These are phyloP conservation scores for Trichoderma lentiforme DNA, from an alignment of 2,329 filamentous ascomycete species.

Conservation along the genomic window DNA sequence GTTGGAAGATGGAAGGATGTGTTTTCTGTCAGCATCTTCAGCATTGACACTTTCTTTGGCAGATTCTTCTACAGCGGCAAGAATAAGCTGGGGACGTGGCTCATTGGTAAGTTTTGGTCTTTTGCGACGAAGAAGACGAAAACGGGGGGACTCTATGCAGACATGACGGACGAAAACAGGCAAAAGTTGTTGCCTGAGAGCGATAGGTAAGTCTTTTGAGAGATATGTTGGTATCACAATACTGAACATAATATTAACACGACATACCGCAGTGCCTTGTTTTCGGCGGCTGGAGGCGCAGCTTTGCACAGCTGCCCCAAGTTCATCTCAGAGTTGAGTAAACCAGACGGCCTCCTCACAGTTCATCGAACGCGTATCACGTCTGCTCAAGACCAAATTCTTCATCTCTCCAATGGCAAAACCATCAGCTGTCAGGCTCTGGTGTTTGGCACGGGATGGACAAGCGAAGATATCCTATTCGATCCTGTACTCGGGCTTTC, in stretches of 20 bases:
- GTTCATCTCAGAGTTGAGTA: not conserved
- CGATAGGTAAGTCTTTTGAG: not conserved
- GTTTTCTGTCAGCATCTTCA: slow-evolving; percentile 4
- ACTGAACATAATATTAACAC: not conserved
- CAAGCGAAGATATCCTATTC: not conserved
- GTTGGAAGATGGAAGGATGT: slow-evolving; percentile 4
- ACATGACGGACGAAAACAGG: not conserved
- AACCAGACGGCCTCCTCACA: not conserved
- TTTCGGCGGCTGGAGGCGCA: not conserved
- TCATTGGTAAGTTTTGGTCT: not conserved
- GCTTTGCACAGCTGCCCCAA: slow-evolving; percentile 6
- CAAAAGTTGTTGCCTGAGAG: not conserved
- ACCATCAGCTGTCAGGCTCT: not conserved
- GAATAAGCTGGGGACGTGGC: not conserved
- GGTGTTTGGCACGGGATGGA: not conserved
- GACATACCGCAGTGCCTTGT: not conserved
- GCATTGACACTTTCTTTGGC: not conserved
- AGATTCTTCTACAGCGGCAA: not conserved
- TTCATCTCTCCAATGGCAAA: not conserved
- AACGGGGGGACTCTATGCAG: not conserved
- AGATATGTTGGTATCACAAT: not conserved
- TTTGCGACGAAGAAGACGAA: not conserved
- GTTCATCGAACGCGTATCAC: not conserved
- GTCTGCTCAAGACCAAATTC: not conserved
- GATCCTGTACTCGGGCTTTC: not conserved